Evolutionary conservation across 2,329 filamentous ascomycete species (phyloP).

Genomic region (Phialocephala sp.): DNA sequence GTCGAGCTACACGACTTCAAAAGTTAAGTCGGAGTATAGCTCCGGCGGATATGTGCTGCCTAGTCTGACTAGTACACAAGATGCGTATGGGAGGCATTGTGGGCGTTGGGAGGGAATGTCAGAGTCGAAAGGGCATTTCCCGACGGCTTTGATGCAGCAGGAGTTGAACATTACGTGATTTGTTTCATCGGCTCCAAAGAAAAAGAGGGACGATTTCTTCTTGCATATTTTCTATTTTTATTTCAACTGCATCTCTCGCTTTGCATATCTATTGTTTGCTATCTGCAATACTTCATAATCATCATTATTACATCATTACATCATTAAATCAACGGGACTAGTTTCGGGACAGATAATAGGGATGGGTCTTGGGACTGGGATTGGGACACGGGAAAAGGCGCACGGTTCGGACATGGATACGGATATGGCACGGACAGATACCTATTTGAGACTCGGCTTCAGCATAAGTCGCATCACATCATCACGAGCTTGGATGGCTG

Average conservation of each 20-base stretch:
- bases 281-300: not conserved
- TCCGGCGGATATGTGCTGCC: conserved; percentile 30
- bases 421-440: conserved; percentile 2
- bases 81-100: conserved; percentile 36
- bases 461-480: no score
- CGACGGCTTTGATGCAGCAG: conserved; percentile 37
- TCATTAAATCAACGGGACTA: not conserved
- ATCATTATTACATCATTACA: not conserved
- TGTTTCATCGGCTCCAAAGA: no score
- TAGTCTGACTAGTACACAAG: conserved; percentile 32
- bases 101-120: conserved; percentile 42
- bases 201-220: no score
- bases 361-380: not conserved
- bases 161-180: conserved; percentile 41
- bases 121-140: conserved; percentile 41
- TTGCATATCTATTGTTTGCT: not conserved
- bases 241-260: not conserved
- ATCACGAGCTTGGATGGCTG: not conserved
- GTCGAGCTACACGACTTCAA: conserved; percentile 33
- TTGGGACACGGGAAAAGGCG: conserved; percentile 3
- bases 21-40: conserved; percentile 37
- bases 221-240: not conserved
- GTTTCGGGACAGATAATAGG: not conserved
- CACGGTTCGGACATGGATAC: not conserved
- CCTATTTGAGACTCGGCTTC: conserved; percentile 1